phyloP scores from a whole-genome alignment of 208 protist species.

The Leptomonas pyrrhocoris region DNA sequence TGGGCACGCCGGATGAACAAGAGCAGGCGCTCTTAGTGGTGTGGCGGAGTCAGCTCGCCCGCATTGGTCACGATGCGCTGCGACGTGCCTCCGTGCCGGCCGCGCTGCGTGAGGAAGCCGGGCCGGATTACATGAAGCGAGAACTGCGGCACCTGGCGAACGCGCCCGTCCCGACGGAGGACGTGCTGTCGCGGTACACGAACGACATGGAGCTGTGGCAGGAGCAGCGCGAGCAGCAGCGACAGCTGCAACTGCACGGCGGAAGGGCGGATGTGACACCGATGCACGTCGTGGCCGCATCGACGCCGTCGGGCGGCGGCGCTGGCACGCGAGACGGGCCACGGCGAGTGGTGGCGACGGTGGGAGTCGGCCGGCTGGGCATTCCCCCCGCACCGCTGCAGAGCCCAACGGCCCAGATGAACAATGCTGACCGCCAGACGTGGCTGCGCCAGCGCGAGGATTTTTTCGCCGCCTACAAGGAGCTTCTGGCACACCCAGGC shows the following conservation, averaged over 20 bases:
- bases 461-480: constrained; percentile 51
- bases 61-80: constrained; percentile 44
- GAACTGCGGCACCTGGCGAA: constrained; percentile 35
- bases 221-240: constrained; percentile 25
- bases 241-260: constrained; percentile 7
- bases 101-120: constrained; percentile 52
- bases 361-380: constrained; percentile 60
- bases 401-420: constrained; percentile 49
- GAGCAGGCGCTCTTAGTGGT: constrained; percentile 58
- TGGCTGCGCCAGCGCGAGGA: constrained; percentile 67
- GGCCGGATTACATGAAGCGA: constrained; percentile 64
- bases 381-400: constrained; percentile 48
- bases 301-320: neutral
- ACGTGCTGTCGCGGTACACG: constrained; percentile 25
- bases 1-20: constrained; percentile 39
- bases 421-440: constrained; percentile 39
- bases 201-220: constrained; percentile 43
- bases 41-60: constrained; percentile 45
- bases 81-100: constrained; percentile 45
- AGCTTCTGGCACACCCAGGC: constrained; percentile 18
- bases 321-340: constrained; percentile 20
- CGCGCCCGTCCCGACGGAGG: constrained; percentile 19
- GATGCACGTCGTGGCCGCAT: constrained; percentile 1
- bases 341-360: constrained; percentile 41
- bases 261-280: constrained; percentile 16